Percentiles rank a stretch among this genome's conserved stretches.
Evolutionary conservation across 139 green algal genomes (phyloP).

Genomic region (Chlamydomonas urium): DNA sequence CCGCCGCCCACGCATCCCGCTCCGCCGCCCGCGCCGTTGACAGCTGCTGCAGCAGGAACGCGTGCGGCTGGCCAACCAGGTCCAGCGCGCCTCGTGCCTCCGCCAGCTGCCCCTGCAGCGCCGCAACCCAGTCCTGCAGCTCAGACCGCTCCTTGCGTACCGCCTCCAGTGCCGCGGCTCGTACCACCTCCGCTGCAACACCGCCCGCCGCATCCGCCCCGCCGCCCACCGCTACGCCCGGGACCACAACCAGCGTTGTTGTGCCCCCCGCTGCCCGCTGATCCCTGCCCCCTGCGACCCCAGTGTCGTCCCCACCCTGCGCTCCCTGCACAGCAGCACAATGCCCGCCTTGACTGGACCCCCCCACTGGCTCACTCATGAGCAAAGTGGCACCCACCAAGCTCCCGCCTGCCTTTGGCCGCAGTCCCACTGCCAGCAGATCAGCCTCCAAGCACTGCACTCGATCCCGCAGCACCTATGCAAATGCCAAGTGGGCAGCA

Average conservation of each 20-base stretch:
- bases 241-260: no score
- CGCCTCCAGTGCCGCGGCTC: neutral
- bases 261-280: no score
- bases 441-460: no score
- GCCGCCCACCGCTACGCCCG: neutral
- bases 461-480: no score
- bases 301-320: neutral
- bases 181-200: neutral
- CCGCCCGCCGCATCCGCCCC: neutral
- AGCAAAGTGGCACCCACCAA: no score
- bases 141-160: neutral
- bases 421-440: no score
- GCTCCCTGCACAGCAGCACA: constrained; percentile 4
- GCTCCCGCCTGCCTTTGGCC: no score
- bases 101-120: neutral
- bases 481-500: no score
- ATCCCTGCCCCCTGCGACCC: neutral
- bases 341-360: no score
- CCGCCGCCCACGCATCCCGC: no score
- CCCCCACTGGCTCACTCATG: no score
- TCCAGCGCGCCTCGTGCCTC: constrained; percentile 20
- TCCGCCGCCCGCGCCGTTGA: constrained; percentile 3
- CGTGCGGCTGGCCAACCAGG: constrained; percentile 31
- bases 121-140: neutral
- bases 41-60: constrained; percentile 38